Base-by-base conservation (phyloP, 2,329 filamentous ascomycete genomes). In the Davidsoniella virescens region DNA sequence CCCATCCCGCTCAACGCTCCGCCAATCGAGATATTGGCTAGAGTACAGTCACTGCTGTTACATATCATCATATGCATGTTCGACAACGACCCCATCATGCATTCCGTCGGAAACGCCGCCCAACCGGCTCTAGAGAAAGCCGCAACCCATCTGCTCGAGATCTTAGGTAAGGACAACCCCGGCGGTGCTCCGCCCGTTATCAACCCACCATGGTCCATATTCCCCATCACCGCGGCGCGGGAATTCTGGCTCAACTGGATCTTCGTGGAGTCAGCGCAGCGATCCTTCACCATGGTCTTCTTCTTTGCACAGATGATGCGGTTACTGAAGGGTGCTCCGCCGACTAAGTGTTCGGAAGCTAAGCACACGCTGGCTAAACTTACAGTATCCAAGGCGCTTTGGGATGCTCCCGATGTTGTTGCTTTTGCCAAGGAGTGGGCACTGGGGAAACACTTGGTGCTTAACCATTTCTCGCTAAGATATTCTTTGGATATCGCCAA, bases 201-300 rank as follows among this genome's bases (percentile, higher is more conserved):
- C 23, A 43, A 18, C 25, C 33, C 26, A 18, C 17, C 44, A 16
- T 36, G 44, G 44, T 20, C 9, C 37, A 43, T 63, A 14, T 61
- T 61, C 51, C 62, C 67, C 0, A 56, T 73, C 3, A 64, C 64
- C 8, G 62, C 65, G 0, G 65, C 66, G 1, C 64, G 62, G 16
- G 55, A 62, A 0, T 71, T 71, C 42, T 78, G 73, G 73, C 58
- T 61, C 6, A 62, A 64, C 1, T 78, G 71, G 70, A 60, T 73
- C 2, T 62, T 75, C 17, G 65, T 73, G 9, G 74, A 78, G 57
- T 75, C 72, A 0, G 62, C 68, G 1, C 66, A 73, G 2, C 68
- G 74, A 14, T 77, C 73, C 0, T 62, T 71, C 0, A 59, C 77
- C 1, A 62, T 71, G 10, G 58, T 67, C 0, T 70, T 70, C 54